A percentile compares a stretch with the other conserved stretches of the same genome.
These are phyloP conservation scores for Neltuma alba DNA, from an alignment of 306 rosid species.

Conservation along the genomic window DNA sequence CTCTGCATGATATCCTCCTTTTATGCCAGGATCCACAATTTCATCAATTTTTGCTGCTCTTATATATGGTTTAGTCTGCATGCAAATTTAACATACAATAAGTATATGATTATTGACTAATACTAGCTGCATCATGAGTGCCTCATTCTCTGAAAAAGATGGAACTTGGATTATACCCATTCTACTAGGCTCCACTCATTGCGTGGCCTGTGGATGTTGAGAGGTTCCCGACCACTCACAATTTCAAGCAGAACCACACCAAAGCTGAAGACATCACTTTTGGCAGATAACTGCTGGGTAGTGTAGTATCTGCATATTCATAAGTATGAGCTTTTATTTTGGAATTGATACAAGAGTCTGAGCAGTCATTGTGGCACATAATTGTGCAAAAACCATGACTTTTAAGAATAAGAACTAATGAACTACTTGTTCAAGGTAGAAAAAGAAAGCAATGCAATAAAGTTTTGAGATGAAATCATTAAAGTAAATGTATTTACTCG, in stretches of 20 bases:
- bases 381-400: too few species aligned
- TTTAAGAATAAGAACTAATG: neutral
- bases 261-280: constrained; percentile 5
- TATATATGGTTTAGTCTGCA: constrained; percentile 71
- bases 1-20: constrained; percentile 92
- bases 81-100: neutral
- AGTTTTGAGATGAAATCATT: neutral
- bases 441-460: neutral
- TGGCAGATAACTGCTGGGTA: constrained; percentile 1
- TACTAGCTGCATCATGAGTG: neutral
- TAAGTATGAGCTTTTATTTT: neutral
- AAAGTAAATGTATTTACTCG: constrained; percentile 55
- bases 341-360: neutral
- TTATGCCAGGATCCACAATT: constrained; percentile 84
- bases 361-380: neutral
- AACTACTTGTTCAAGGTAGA: neutral
- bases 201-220: constrained; percentile 74
- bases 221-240: constrained; percentile 83
- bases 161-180: constrained; percentile 60
- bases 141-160: neutral
- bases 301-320: neutral
- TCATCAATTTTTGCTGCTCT: constrained; percentile 81
- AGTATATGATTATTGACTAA: neutral
- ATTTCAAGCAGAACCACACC: constrained; percentile 31
- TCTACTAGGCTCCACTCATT: constrained; percentile 91